Evolutionary conservation across 257 asterid species (phyloP).

Genomic region (Solanum chiquidenum): DNA sequence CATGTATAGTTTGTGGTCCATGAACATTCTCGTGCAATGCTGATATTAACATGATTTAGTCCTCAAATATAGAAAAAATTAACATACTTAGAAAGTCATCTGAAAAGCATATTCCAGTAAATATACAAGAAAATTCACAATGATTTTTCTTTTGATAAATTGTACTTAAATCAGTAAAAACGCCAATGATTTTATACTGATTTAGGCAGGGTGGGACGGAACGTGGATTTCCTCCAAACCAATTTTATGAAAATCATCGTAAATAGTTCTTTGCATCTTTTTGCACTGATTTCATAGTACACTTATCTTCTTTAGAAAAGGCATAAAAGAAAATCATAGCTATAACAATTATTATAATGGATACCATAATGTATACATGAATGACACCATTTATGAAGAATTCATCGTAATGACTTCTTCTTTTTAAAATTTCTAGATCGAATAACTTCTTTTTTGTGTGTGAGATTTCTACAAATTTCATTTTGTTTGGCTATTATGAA

Average conservation of each 20-base stretch:
- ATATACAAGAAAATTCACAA: background rate
- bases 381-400: background rate
- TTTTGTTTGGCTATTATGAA: background rate
- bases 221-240: too few species aligned
- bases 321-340: background rate
- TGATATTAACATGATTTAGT: background rate
- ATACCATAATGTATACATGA: background rate
- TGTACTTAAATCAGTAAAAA: background rate
- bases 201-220: too few species aligned
- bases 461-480: background rate
- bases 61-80: background rate
- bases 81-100: background rate
- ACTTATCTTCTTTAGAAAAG: background rate
- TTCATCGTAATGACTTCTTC: background rate
- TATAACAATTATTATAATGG: background rate
- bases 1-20: constrained; percentile 4
- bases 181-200: too few species aligned
- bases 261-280: background rate
- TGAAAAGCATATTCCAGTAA: background rate
- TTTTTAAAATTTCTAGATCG: background rate
- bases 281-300: background rate
- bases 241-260: background rate
- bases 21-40: constrained; percentile 1
- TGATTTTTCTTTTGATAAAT: background rate
- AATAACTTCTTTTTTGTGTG: background rate